These are phyloP conservation scores for Epichloe elymi DNA, from an alignment of 2,329 filamentous ascomycete genomes.

Conservation along the genomic window DNA sequence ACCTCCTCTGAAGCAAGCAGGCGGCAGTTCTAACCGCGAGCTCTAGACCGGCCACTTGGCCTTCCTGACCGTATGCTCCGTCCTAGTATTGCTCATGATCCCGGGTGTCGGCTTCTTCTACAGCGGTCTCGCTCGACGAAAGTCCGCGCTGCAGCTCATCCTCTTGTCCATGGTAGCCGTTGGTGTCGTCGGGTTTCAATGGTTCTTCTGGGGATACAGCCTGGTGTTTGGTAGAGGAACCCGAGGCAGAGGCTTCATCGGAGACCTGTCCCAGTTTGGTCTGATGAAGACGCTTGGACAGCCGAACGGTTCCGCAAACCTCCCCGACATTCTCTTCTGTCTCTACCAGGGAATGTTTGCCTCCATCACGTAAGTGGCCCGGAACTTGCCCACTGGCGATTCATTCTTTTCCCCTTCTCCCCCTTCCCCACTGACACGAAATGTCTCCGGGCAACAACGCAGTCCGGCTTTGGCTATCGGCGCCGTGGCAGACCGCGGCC, in stretches of 20 bases:
- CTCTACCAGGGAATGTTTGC: conserved; percentile 87
- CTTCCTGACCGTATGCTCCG: conserved; percentile 65
- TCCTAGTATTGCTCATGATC: conserved; percentile 82
- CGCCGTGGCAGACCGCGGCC: conserved; percentile 47
- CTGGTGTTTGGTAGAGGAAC: conserved; percentile 64
- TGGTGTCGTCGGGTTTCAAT: conserved; percentile 73
- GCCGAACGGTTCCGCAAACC: conserved; percentile 56
- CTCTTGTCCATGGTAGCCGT: conserved; percentile 75
- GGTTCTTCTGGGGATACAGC: conserved; percentile 94
- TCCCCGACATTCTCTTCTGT: conserved; percentile 75
- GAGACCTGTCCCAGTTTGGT: conserved; percentile 69
- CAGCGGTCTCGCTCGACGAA: conserved; percentile 75
- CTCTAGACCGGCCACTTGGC: conserved; percentile 63
- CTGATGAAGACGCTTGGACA: conserved; percentile 63
- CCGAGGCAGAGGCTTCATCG: conserved; percentile 61
- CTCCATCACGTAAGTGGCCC: conserved; percentile 59
- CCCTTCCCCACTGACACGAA: neutral
- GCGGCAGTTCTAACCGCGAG: neutral
- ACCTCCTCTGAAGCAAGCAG: neutral
- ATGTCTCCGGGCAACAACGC: conserved; percentile 16
- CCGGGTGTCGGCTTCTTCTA: conserved; percentile 93
- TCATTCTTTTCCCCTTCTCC: neutral
- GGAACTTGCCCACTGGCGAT: neutral
- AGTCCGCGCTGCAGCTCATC: conserved; percentile 76
- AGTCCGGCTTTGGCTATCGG: conserved; percentile 46